Percentiles rank a stretch among this genome's conserved stretches.
These are phyloP conservation scores for Diaporthe australafricana DNA, from an alignment of 2,329 filamentous ascomycete genomes.

Conservation along the genomic window DNA sequence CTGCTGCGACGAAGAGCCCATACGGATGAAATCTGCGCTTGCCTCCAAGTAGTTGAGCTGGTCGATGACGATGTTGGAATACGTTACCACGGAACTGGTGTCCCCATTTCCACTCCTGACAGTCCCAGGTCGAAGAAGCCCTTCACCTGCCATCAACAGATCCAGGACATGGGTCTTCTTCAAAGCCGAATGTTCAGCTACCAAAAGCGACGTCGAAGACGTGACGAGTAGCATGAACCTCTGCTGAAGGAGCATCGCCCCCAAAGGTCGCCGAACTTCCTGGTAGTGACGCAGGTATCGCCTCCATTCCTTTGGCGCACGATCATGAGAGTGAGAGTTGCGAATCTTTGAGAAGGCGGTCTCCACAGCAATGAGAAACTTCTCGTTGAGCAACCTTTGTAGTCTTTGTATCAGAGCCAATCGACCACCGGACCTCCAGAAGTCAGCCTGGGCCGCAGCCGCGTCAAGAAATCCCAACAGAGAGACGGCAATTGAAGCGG, in stretches of 20 bases:
- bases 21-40: conserved; percentile 87
- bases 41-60: conserved; percentile 90
- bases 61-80: conserved; percentile 80
- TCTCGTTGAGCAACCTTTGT: conserved; percentile 81
- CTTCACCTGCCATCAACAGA: conserved; percentile 72
- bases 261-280: conserved; percentile 81
- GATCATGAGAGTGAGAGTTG: conserved; percentile 76
- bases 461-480: conserved; percentile 92
- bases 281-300: conserved; percentile 87
- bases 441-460: conserved; percentile 79
- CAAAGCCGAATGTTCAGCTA: conserved; percentile 71
- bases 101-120: conserved; percentile 61
- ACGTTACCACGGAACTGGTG: conserved; percentile 67
- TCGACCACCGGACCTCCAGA: conserved; percentile 83
- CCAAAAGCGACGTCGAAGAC: conserved; percentile 79
- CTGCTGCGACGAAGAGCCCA: conserved; percentile 89
- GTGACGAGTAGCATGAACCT: conserved; percentile 89
- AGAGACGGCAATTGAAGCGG: conserved; percentile 83
- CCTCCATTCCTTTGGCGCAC: conserved; percentile 85
- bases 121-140: conserved; percentile 56
- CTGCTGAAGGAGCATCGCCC: conserved; percentile 90
- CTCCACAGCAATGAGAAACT: conserved; percentile 87
- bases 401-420: conserved; percentile 79
- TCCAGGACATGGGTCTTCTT: conserved; percentile 77
- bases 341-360: conserved; percentile 91